Conservation (phyloP, 768 basidiomycete genomes). For the Porphyrellus cyaneotinctus region DNA sequence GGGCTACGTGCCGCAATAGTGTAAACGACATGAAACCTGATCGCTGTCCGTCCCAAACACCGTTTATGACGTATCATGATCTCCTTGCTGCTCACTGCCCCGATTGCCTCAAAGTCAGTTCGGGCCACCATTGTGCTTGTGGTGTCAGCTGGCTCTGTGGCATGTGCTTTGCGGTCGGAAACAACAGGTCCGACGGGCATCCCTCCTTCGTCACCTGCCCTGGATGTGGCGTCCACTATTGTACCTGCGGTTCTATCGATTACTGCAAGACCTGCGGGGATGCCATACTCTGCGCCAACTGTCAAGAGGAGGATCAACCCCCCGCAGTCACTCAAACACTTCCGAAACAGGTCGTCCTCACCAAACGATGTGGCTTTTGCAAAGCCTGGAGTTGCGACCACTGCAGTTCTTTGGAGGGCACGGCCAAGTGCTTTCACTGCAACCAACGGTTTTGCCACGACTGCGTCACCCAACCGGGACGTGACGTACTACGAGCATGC, state of each 20-base stretch:
- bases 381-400: conserved; percentile 2
- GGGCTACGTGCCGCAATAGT: neutral
- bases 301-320: conserved; percentile 12
- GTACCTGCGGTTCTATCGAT: conserved; percentile 2
- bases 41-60: conserved; percentile 9
- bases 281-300: neutral
- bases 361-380: conserved; percentile 1
- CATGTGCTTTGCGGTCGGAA: neutral
- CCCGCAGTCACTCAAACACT: neutral
- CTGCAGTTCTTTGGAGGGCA: neutral
- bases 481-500: neutral
- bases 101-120: conserved; percentile 1
- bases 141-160: neutral
- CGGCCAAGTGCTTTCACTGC: conserved; percentile 2
- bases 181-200: neutral
- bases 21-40: neutral
- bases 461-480: neutral
- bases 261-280: conserved; percentile 10
- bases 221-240: conserved; percentile 11
- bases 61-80: neutral
- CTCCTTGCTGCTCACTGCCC: conserved; percentile 1
- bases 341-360: neutral
- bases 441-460: neutral
- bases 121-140: conserved; percentile 3
- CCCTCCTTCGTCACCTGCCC: conserved; percentile 12